Evolutionary conservation across 148 eudicot species (phyloP), one percentile per base, ranked within the genome.

Genomic region (Rhododendron henanense): DNA sequence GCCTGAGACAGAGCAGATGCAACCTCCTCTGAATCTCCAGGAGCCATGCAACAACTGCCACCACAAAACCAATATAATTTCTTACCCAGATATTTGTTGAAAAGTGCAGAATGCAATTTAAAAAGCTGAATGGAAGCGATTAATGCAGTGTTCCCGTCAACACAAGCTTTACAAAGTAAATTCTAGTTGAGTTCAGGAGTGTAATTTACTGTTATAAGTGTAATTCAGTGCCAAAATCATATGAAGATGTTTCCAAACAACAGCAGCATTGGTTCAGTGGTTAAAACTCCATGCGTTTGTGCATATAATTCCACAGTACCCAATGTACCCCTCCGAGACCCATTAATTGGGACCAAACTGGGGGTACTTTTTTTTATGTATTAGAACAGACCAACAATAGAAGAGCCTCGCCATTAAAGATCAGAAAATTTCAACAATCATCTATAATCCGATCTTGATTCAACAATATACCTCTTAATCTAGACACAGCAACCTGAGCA

Each of bases 1-100:
- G 99, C 99, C 88, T 95, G 99, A 11, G 98, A 95, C 80, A 96
- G 87, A 87, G 99, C 99, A 88, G 90, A 85, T 10, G 99, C 93
- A 61, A 95, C 90, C 91, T 96, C 99, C 93, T 95, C 98, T 4
- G 98, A 94, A 84, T 95, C 98, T 73, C 99, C 99, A 63, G 99
- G 99, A 87, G 99, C 94, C 80, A 94, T 59, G 97, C 95, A 81
- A 95, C 93, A 87, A 93, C 99, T 96, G 71, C 67, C 84, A 85
- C 41, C 25, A 39, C 51, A 84, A 63, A 35, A 81, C 63, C 44
- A 59, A 16, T 59, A 19, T 10, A 57, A 57, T 33, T 57, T 33
- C 84, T 19, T 21, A 10, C 48, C 23, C 15, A 55, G 35, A 55
- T 3, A 19, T 10, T 81, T 57, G 37, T 5, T 3, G 28, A 81